phyloP scores from a whole-genome alignment of 129 eudicot species.

The Helichrysum umbraculigerum region DNA sequence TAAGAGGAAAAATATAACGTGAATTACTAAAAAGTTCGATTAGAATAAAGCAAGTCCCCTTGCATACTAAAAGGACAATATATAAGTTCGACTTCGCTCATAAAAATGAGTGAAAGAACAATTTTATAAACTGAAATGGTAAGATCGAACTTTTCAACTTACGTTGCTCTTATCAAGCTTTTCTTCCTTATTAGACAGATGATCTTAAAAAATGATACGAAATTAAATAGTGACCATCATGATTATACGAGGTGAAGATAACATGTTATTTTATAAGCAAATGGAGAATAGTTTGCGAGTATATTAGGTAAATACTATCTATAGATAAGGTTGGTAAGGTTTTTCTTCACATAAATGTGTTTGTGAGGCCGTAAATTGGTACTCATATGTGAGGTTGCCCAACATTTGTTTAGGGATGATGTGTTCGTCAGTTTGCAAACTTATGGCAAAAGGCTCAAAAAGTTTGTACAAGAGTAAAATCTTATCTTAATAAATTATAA shows the following conservation, averaged over 20 bases:
- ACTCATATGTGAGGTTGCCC: conserved; percentile 3
- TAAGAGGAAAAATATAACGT: too few relatives aligned
- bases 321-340: not conserved
- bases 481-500: too few relatives aligned
- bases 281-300: conserved; percentile 15
- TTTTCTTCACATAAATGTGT: conserved; percentile 4
- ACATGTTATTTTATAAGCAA: conserved; percentile 20
- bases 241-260: conserved; percentile 15
- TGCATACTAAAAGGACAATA: too few relatives aligned
- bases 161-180: too few relatives aligned
- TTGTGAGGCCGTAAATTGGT: conserved; percentile 22
- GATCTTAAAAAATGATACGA: not conserved
- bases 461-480: too few relatives aligned
- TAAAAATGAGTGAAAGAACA: too few relatives aligned
- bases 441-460: not conserved
- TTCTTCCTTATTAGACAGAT: too few relatives aligned
- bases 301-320: not conserved
- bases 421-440: conserved; percentile 20
- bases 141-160: too few relatives aligned
- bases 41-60: too few relatives aligned
- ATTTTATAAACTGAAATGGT: too few relatives aligned
- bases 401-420: not conserved
- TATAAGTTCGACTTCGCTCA: too few relatives aligned
- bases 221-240: not conserved
- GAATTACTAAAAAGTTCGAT: too few relatives aligned